Evolutionary conservation across 306 rosid genomes (phyloP).

Genomic region (Ormosia emarginata): DNA sequence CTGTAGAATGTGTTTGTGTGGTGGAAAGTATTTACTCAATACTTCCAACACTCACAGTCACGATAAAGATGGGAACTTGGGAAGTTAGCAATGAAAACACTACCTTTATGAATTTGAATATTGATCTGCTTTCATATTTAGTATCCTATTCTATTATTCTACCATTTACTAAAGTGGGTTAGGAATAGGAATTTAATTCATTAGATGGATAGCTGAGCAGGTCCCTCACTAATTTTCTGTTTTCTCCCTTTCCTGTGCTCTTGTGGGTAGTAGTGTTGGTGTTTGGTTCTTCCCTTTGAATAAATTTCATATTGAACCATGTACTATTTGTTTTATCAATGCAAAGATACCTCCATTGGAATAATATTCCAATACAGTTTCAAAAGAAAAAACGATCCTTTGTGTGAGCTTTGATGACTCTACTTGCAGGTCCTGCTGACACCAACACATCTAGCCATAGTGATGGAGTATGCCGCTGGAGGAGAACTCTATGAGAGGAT

Average conservation of each 20-base stretch:
- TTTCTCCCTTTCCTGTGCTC: not conserved
- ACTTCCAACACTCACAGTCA: not conserved
- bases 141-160: not conserved
- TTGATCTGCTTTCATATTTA: not conserved
- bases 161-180: not conserved
- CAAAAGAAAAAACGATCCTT: not conserved
- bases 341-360: not conserved
- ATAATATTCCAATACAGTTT: not conserved
- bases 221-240: not conserved
- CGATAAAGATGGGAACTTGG: not conserved
- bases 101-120: not conserved
- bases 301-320: not conserved
- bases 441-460: conserved; percentile 79
- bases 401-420: conserved; percentile 23
- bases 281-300: not conserved
- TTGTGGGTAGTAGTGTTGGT: not conserved
- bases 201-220: not conserved
- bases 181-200: not conserved
- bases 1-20: not conserved
- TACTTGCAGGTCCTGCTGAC: conserved; percentile 66
- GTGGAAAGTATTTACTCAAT: not conserved
- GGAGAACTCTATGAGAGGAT: conserved; percentile 84
- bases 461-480: conserved; percentile 90
- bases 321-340: not conserved
- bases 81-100: not conserved